Conservation (phyloP, 441 rosid genomes). For the Dalechampia spathulata region DNA sequence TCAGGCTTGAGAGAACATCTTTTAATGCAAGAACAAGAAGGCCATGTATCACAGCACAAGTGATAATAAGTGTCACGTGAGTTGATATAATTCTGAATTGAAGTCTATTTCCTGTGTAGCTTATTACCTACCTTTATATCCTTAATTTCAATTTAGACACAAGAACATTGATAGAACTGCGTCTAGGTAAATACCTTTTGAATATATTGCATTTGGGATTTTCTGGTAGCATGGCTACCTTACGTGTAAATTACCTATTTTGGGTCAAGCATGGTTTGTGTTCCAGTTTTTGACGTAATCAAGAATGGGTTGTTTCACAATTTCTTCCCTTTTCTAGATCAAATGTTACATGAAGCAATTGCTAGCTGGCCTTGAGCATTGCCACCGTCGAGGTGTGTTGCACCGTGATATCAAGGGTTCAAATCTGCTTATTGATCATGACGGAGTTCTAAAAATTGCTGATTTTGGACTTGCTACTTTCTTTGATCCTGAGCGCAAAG, state of each 20-base stretch:
- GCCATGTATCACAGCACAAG: neutral
- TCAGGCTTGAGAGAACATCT: too few relatives aligned
- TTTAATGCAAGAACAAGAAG: neutral
- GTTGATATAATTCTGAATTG: neutral
- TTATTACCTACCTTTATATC: neutral
- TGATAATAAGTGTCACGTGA: neutral
- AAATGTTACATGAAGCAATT: constrained; percentile 85
- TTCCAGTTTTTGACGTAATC: neutral
- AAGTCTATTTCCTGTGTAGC: neutral
- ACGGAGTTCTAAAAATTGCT: constrained; percentile 76
- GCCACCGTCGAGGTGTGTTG: constrained; percentile 71
- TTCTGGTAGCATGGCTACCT: too few relatives aligned
- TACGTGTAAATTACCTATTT: too few relatives aligned
- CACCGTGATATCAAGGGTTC: constrained; percentile 97
- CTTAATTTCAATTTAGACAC: neutral
- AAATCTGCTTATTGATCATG: constrained; percentile 68
- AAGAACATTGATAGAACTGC: neutral
- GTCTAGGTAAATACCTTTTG: neutral
- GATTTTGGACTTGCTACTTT: constrained; percentile 89
- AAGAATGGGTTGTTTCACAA: too few relatives aligned
- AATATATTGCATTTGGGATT: neutral
- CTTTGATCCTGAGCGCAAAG: constrained; percentile 53
- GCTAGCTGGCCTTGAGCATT: constrained; percentile 81
- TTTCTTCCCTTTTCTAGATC: constrained; percentile 35
- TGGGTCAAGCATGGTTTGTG: constrained; percentile 7